phyloP scores from a whole-genome alignment of 306 rosid species.

The Datisca glomerata region DNA sequence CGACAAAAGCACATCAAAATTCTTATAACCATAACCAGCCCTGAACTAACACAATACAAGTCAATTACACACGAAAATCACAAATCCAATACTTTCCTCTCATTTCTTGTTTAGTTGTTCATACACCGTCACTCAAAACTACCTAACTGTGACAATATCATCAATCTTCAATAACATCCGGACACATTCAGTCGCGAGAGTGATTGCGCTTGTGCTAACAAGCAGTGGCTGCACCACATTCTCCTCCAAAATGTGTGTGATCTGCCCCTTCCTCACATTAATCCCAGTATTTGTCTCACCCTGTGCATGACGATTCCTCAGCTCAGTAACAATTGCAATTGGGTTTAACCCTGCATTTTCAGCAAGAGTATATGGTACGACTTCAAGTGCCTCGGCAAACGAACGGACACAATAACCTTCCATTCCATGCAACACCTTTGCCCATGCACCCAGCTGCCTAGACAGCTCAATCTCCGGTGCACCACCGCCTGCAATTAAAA shows the following conservation, averaged over 20 bases:
- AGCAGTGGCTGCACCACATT: slow-evolving; percentile 99
- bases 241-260: slow-evolving; percentile 96
- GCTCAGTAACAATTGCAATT: slow-evolving; percentile 84
- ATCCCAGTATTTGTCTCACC: slow-evolving; percentile 94
- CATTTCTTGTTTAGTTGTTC: slow-evolving; percentile 4
- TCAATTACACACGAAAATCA: neutral
- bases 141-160: slow-evolving; percentile 95
- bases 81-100: slow-evolving; percentile 6
- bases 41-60: slow-evolving; percentile 7
- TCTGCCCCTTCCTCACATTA: slow-evolving; percentile 99
- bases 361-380: slow-evolving; percentile 83
- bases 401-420: slow-evolving; percentile 83
- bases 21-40: slow-evolving; percentile 5
- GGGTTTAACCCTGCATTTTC: slow-evolving; percentile 98
- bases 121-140: slow-evolving; percentile 1
- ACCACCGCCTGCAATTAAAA: slow-evolving; percentile 94
- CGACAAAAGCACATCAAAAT: slow-evolving; percentile 15
- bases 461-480: slow-evolving; percentile 97
- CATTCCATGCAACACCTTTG: slow-evolving; percentile 96
- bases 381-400: slow-evolving; percentile 97
- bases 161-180: slow-evolving; percentile 99
- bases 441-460: slow-evolving; percentile 97
- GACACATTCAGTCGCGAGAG: slow-evolving; percentile 91
- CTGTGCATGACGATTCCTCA: slow-evolving; percentile 90
- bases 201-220: slow-evolving; percentile 90